Evolutionary conservation across 306 rosid genomes (phyloP).

Genomic region (Gastrolobium bilobum): DNA sequence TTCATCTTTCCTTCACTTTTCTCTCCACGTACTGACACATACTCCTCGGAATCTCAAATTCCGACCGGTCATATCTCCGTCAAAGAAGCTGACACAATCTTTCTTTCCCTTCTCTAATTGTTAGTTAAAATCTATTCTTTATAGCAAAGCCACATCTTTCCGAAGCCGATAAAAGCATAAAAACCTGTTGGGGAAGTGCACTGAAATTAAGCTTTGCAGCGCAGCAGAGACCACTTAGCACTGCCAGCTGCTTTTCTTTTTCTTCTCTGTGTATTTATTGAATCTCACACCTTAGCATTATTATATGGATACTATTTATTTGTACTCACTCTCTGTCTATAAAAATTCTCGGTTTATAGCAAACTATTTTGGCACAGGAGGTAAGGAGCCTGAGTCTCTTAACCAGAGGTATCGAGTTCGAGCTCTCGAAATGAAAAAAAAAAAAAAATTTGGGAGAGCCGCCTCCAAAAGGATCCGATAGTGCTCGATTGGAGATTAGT

Average conservation of each 20-base stretch:
- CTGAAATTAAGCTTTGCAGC: slow-evolving; percentile 45
- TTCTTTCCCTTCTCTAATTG: slow-evolving; percentile 48
- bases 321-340: neutral
- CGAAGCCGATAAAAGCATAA: slow-evolving; percentile 16
- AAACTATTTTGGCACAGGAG: too few relatives aligned
- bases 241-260: neutral
- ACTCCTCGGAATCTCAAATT: slow-evolving; percentile 45
- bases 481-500: too few relatives aligned
- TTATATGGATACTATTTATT: neutral
- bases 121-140: slow-evolving; percentile 15
- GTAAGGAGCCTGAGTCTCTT: too few relatives aligned
- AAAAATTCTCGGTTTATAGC: too few relatives aligned
- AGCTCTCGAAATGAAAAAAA: too few relatives aligned
- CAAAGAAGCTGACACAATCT: slow-evolving; percentile 51
- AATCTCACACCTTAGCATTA: slow-evolving; percentile 48
- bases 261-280: slow-evolving; percentile 41
- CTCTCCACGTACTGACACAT: slow-evolving; percentile 9
- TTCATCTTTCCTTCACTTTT: neutral
- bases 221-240: slow-evolving; percentile 29
- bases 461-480: too few relatives aligned
- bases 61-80: slow-evolving; percentile 48
- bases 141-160: slow-evolving; percentile 9
- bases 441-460: too few relatives aligned
- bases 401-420: too few relatives aligned
- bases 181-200: slow-evolving; percentile 41